A percentile compares a stretch with the other conserved stretches of the same genome.
phyloP scores from a whole-genome alignment of 2,329 filamentous ascomycete genomes.

The Phialophora verrucosa region DNA sequence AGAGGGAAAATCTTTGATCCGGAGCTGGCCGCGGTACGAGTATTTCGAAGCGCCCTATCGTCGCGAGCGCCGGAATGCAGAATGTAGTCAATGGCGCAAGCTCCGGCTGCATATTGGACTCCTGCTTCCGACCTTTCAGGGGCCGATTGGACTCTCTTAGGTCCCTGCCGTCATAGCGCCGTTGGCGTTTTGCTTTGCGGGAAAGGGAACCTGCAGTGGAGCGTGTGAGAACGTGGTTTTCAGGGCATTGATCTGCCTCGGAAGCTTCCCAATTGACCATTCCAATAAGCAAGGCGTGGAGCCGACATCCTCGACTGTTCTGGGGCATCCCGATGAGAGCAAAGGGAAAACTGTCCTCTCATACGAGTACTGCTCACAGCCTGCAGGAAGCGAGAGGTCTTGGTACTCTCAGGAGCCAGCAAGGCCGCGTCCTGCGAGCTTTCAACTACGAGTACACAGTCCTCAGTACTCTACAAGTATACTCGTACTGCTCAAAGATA shows the following conservation, averaged over 20 bases:
- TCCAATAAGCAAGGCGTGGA: not conserved
- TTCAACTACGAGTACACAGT: not conserved
- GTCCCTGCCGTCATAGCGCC: constrained; percentile 5
- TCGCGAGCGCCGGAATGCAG: not conserved
- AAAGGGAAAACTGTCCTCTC: not conserved
- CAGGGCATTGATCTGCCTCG: constrained; percentile 6
- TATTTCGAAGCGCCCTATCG: not conserved
- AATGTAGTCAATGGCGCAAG: constrained; percentile 23
- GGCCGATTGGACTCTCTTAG: constrained; percentile 22
- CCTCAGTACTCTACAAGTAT: not conserved
- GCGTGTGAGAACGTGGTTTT: constrained; percentile 7
- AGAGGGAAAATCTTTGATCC: constrained; percentile 32
- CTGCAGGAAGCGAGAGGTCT: not conserved
- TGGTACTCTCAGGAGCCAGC: not conserved
- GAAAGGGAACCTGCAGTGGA: constrained; percentile 12
- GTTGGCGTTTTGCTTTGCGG: constrained; percentile 9
- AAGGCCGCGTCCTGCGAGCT: not conserved
- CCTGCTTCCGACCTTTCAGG: constrained; percentile 9
- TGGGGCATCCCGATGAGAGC: constrained; percentile 5
- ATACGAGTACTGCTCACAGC: not conserved
- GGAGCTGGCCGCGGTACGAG: not conserved
- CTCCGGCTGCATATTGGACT: constrained; percentile 15
- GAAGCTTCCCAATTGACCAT: not conserved
- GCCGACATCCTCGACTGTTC: constrained; percentile 1
- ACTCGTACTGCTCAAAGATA: constrained; percentile 12